phyloP scores from a whole-genome alignment of 208 protist species.

The Vickermania ingenoplastis region DNA sequence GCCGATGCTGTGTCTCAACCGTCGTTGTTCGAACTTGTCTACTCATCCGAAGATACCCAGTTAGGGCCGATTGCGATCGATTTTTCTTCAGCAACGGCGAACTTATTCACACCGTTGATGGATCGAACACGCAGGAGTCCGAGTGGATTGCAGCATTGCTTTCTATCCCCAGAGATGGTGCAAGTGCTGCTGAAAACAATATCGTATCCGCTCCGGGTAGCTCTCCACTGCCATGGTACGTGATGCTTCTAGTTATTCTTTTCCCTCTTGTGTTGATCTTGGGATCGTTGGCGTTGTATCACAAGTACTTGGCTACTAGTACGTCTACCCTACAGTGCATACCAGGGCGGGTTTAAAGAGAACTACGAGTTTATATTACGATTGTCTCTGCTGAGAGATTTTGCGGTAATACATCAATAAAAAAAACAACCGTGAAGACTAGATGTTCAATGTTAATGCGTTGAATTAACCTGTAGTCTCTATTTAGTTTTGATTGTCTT shows the following conservation, averaged over 20 bases:
- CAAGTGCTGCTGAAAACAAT: too few relatives aligned
- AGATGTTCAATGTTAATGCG: neutral
- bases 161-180: neutral
- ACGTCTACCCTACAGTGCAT: too few relatives aligned
- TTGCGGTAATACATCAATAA: neutral
- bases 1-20: neutral
- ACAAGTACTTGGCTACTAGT: conserved; percentile 10
- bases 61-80: neutral
- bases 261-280: neutral
- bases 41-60: neutral
- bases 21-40: neutral
- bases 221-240: neutral
- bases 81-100: neutral
- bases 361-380: conserved; percentile 20
- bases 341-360: too few relatives aligned
- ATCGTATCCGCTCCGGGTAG: too few relatives aligned
- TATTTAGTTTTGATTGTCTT: neutral
- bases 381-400: neutral
- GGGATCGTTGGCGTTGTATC: neutral
- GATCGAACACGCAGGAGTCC: neutral
- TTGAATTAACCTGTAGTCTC: neutral
- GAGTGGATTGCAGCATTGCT: neutral
- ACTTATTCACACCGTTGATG: neutral
- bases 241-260: neutral
- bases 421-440: too few relatives aligned